Evolutionary conservation across 129 eudicot genomes (phyloP), one percentile per base, ranked within the genome.

Genomic region (Saussurea involucrata): DNA sequence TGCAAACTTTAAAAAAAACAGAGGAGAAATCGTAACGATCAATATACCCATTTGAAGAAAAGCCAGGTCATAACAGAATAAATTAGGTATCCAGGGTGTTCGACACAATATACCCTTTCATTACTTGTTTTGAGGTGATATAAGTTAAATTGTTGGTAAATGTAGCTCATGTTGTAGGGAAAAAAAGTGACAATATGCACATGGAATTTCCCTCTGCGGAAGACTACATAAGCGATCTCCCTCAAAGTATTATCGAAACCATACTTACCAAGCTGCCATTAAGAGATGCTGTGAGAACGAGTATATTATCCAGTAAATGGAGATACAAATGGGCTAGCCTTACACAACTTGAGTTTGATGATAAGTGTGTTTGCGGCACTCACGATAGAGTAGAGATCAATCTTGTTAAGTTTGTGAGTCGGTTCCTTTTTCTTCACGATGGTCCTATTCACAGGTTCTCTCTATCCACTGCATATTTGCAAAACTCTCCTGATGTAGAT

Each of bases 361-460:
- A 92, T 80, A 83, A 81, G 61, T 88, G 98, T 76, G 90, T 80
- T 21, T 32, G 75, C 13, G 67, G 69, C 4, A 79, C 74, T 25
- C 72, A 82, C 27, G 97, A 92, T 74, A 85, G 87, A 79, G 82
- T 84, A 21, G 90, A 90, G 75, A 63, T 25, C 25, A 74, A 76
- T 46, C 87, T 95, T 31, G 81, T 82, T 4, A 88, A 83, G 61
- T 95, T 95, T 69, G 82, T 95, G 28, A 88, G 82, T 28, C 87
- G 84, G 18, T 83, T 79, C 78, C 90, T 95, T 78, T 85, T 95
- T 63, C 96, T 95, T 74, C 99, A 95, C 22, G 93, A 90, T 25
- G 99, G 97, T 24, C 97, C 99, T 4, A 90, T 95, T 49, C 86
- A 95, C 80, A 88, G 92, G 49, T 95, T 95, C 72, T 53, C 82